Evolutionary conservation across 1,284 basidiomycete species (phyloP), one percentile per base, ranked within the genome.

Genomic region (Phellopilus nigrolimitatus): DNA sequence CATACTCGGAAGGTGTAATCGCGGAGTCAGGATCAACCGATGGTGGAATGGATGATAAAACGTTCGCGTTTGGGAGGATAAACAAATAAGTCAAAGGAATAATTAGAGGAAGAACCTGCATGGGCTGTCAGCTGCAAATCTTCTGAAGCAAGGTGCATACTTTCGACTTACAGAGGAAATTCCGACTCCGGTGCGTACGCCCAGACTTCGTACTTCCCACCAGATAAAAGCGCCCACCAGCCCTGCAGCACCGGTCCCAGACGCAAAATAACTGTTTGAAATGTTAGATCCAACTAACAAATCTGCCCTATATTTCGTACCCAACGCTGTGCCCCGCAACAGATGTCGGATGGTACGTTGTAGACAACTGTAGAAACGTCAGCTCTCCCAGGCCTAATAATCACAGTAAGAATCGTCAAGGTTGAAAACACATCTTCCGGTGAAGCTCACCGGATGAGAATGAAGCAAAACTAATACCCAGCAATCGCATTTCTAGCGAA

Each of bases 211-310:
- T 1, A 98, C 72, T 57, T 93, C 75, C 95, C 95, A 98, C 95
- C 95, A 99, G 4, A 97, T 66, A 34, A 87, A 86, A 0, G 95
- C 94, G 4, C 95, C 97, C 0, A 88, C 86, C 3, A 98, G 78
- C 0, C 95, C 95, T 0, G 95, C 95, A 1, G 89, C 92, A 1
- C 95, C 95, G 0, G 95, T 99, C 0, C 95, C 95, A 6, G 87
- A 87, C 3, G 91, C 84, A 67, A 93, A 95, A 61, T 88, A 90
- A 1, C 85, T 88, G 44, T 2, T 15, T 36, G n/a, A 31, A 4
- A 31, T 44, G 47, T 57, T 34, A 33, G 10, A 30, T 28, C 37
- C 27, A 41, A 33, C 10, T 21, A 46, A 24, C 45, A n/a, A 3
- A 10, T 19, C 1, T 9, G 17, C n/a, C 10, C 15, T 48, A 6